Percentiles rank a stretch among this genome's conserved stretches.
phyloP scores from a whole-genome alignment of 1,284 basidiomycete species.

The Erythrobasidium hasegawianum region DNA sequence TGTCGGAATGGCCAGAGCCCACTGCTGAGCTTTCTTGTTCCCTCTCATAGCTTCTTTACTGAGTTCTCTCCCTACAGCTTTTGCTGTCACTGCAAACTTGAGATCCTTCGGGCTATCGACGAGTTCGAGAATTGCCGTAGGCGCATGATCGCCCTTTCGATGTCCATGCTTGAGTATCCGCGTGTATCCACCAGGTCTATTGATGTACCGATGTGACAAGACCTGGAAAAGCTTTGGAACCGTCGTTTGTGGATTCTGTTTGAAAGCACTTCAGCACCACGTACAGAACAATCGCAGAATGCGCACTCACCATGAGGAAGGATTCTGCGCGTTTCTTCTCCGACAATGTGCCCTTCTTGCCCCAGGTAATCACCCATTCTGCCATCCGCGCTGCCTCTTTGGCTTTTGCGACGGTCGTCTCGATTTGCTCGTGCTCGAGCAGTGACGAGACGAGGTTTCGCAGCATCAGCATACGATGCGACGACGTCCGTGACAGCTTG shows the following conservation, averaged over 20 bases:
- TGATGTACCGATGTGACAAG: constrained; percentile 74
- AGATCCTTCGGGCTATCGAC: constrained; percentile 92
- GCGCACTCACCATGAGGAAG: constrained; percentile 65
- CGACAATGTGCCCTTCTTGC: constrained; percentile 59
- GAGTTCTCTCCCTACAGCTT: constrained; percentile 71
- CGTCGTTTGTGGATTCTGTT: constrained; percentile 45
- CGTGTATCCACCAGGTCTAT: constrained; percentile 89
- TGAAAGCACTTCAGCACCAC: neutral
- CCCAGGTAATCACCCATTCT: constrained; percentile 90
- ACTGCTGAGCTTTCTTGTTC: neutral
- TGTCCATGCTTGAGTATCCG: constrained; percentile 86
- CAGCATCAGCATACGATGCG: constrained; percentile 45
- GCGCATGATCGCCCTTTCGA: constrained; percentile 87
- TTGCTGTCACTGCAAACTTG: constrained; percentile 76
- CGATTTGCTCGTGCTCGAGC: constrained; percentile 92
- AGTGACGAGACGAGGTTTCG: constrained; percentile 91
- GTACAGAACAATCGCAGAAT: neutral
- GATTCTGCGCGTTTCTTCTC: constrained; percentile 58
- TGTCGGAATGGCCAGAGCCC: neutral
- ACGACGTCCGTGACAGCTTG: constrained; percentile 29
- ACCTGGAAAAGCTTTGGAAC: constrained; percentile 76
- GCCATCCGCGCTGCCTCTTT: constrained; percentile 85
- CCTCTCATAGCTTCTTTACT: constrained; percentile 30
- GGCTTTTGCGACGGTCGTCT: constrained; percentile 93
- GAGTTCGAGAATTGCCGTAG: constrained; percentile 83